Conservation (phyloP, 2,329 filamentous ascomycete genomes). For the Rugonectria rugulosa region DNA sequence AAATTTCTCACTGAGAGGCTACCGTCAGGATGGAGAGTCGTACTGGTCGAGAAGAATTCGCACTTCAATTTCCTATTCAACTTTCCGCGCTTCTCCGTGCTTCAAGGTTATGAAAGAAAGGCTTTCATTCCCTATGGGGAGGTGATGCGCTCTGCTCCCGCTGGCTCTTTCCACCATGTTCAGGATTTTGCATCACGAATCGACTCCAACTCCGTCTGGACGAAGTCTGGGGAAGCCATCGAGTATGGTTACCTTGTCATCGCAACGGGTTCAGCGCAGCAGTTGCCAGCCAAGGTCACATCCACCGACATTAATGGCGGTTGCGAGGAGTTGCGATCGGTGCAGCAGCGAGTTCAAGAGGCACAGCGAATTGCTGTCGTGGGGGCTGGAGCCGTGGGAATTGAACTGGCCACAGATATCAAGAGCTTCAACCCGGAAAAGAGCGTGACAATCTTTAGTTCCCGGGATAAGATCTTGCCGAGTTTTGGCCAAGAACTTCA, state of each 20-base stretch:
- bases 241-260: slow-evolving; percentile 20
- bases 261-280: slow-evolving; percentile 27
- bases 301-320: not conserved
- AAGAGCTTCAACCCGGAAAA: slow-evolving; percentile 12
- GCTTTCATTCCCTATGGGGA: slow-evolving; percentile 22
- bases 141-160: not conserved
- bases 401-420: slow-evolving; percentile 23
- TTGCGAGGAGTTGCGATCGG: slow-evolving; percentile 9
- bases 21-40: slow-evolving; percentile 21
- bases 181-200: slow-evolving; percentile 16
- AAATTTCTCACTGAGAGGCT: slow-evolving; percentile 17
- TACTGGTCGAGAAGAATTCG: slow-evolving; percentile 27
- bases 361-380: slow-evolving; percentile 13
- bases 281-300: slow-evolving; percentile 16
- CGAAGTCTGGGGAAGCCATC: not conserved
- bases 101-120: slow-evolving; percentile 8
- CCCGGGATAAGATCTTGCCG: slow-evolving; percentile 16
- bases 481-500: slow-evolving; percentile 23
- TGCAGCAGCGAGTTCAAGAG: slow-evolving; percentile 4
- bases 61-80: slow-evolving; percentile 26
- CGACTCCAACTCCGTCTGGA: not conserved
- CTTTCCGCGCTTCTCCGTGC: slow-evolving; percentile 23
- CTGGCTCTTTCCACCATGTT: slow-evolving; percentile 15
- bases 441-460: slow-evolving; percentile 22
- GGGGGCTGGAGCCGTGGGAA: slow-evolving; percentile 23